Conservation (phyloP, 2,329 filamentous ascomycete genomes). For the Tolypocladium tropicale region DNA sequence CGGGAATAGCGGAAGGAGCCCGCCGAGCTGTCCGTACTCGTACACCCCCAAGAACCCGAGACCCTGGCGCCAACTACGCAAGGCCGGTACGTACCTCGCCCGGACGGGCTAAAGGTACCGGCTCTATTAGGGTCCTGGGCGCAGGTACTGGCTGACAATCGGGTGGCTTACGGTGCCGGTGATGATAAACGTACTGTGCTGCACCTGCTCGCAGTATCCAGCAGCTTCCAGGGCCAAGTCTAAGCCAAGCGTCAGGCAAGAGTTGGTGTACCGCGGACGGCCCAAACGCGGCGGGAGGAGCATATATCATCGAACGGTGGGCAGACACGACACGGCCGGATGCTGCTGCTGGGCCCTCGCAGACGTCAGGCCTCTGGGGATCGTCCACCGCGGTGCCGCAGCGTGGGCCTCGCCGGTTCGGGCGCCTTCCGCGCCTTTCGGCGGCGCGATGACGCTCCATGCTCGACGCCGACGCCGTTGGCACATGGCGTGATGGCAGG, state of each 20-base stretch:
- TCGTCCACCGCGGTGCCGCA: background rate
- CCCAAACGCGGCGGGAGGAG: no score
- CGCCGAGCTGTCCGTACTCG: background rate
- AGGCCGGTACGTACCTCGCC: background rate
- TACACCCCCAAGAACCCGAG: slow-evolving; percentile 2
- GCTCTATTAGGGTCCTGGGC: no score
- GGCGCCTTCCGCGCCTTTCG: background rate
- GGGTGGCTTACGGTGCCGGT: no score
- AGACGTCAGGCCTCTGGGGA: background rate
- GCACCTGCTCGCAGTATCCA: background rate
- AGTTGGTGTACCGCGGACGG: no score
- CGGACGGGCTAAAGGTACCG: no score
- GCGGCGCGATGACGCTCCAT: background rate
- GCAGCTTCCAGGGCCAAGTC: background rate
- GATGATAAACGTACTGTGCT: background rate
- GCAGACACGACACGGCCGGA: background rate
- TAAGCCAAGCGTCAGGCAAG: no score
- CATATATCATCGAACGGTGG: background rate
- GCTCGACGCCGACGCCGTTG: background rate
- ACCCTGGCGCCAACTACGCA: background rate
- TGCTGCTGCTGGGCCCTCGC: background rate
- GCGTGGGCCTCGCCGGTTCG: background rate
- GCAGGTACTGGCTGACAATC: no score
- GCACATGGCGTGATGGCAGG: no score
- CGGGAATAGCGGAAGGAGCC: background rate